Evolutionary conservation across 1,139 yeast species (phyloP), one percentile per base, ranked within the genome.

Genomic region (Kodamaea suecica): DNA sequence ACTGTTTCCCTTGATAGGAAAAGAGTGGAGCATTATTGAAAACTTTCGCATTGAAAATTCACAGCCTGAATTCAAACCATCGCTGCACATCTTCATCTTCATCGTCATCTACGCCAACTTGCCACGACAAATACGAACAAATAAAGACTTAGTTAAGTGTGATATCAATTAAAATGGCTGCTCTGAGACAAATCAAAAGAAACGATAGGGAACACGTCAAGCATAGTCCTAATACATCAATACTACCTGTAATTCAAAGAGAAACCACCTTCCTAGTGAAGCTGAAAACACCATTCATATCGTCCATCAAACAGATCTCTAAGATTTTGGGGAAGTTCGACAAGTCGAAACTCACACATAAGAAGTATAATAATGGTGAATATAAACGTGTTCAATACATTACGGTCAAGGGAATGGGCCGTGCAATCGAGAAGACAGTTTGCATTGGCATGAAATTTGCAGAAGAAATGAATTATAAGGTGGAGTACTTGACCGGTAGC

Each of bases 381-480:
- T 66, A 57, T 44, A 64, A 61, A 36, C 59, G 64, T 23, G 61
- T 65, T 2, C 55, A 65, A 27, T 73, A 63, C 48, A 60, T 82
- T 11, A 63, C 71, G 0, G 70, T 83, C 2, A 62, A 76, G 42
- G 92, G 87, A 0, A 80, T 82, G 86, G 90, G 90, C 2, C 72
- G 69, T 35, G 71, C 84, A 5, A 73, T 79, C 4, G 75, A 67
- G 31, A 79, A 73, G 48, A 71, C 80, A 0, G 41, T 80, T 8
- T 59, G 75, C 9, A 43, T 81, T 1, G 86, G 75, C 0, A 51
- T 76, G 17, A 66, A 72, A 42, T 80, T 75, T 50, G 71, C 73
- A 42, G 63, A 61, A 27, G 70, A 70, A 17, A 55, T 63, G 32
- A 62, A 66, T 8, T 61, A 67, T 45, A 64, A 55, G 40, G 73